Percentiles rank a stretch among this genome's conserved stretches.
Evolutionary conservation across 2,329 filamentous ascomycete species (phyloP).

Genomic region (Metarhizium sp.): DNA sequence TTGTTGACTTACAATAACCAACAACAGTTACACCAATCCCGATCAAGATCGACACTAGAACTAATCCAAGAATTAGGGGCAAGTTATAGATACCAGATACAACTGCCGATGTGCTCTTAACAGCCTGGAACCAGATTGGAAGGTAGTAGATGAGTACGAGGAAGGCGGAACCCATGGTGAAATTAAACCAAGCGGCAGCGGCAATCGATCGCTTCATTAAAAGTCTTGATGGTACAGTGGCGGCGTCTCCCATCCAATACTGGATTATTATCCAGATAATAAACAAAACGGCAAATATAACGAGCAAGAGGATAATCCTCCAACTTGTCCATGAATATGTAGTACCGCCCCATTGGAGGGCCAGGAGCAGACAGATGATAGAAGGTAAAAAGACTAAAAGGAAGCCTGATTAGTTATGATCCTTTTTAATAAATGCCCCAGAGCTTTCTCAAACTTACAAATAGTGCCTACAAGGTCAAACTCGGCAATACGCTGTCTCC

Average conservation of each 20-base stretch:
- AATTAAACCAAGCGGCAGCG: not conserved
- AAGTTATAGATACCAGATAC: not conserved
- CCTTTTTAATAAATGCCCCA: too few species aligned
- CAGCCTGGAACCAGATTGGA: not conserved
- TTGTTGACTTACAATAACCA: too few species aligned
- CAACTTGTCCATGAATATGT: slow-evolving; percentile 16
- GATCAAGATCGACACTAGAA: too few species aligned
- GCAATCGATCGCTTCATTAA: too few species aligned
- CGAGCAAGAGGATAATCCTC: not conserved
- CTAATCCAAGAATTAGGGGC: not conserved
- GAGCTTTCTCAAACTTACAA: slow-evolving; percentile 15
- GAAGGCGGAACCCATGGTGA: too few species aligned
- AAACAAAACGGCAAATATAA: not conserved
- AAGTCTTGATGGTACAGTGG: too few species aligned
- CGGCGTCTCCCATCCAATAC: too few species aligned
- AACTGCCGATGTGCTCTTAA: not conserved
- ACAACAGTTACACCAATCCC: too few species aligned
- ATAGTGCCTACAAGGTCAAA: slow-evolving; percentile 15
- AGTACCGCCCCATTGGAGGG: slow-evolving; percentile 38
- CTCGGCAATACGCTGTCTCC: not conserved
- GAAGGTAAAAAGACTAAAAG: slow-evolving; percentile 8
- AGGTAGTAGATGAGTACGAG: not conserved
- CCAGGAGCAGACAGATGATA: slow-evolving; percentile 36
- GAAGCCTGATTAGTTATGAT: too few species aligned
- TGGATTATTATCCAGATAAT: not conserved